Evolutionary conservation across 176 grass and related monocot species (phyloP).

Genomic region (Cenchrus fungigraminus): DNA sequence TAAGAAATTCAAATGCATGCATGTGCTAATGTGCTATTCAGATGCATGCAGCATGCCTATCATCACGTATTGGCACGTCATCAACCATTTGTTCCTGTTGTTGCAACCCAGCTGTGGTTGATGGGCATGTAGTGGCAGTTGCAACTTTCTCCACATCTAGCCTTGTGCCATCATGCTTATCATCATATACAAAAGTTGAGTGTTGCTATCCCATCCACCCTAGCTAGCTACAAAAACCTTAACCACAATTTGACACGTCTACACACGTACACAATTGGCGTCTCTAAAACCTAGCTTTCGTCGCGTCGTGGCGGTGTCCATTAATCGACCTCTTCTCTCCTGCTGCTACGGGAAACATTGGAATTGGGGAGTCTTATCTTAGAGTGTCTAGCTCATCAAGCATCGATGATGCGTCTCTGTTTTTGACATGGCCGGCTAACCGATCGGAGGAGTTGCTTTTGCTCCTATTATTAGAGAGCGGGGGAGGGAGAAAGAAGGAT

Average conservation of each 20-base stretch:
- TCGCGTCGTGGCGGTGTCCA: constrained; percentile 28
- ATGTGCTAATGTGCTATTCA: background rate
- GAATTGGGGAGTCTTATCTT: background rate
- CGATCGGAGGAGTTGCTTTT: background rate
- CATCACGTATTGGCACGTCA: background rate
- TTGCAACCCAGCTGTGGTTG: constrained; percentile 18
- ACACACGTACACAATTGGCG: background rate
- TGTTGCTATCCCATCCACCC: background rate
- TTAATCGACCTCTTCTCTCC: background rate
- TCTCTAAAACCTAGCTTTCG: constrained; percentile 44
- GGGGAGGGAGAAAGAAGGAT: background rate
- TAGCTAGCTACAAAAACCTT: background rate
- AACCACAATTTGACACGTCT: background rate
- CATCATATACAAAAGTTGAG: background rate
- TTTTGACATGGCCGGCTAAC: constrained; percentile 8
- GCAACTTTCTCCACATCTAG: background rate
- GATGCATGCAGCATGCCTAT: too few relatives aligned
- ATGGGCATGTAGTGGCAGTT: background rate
- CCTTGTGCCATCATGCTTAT: constrained; percentile 1
- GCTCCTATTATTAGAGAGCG: background rate
- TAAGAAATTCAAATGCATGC: background rate
- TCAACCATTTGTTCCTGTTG: background rate
- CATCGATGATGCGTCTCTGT: background rate
- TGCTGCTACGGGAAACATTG: background rate
- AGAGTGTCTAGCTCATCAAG: constrained; percentile 1